Evolutionary conservation across 2,329 filamentous ascomycete species (phyloP).

Genomic region (Capronia coronata): DNA sequence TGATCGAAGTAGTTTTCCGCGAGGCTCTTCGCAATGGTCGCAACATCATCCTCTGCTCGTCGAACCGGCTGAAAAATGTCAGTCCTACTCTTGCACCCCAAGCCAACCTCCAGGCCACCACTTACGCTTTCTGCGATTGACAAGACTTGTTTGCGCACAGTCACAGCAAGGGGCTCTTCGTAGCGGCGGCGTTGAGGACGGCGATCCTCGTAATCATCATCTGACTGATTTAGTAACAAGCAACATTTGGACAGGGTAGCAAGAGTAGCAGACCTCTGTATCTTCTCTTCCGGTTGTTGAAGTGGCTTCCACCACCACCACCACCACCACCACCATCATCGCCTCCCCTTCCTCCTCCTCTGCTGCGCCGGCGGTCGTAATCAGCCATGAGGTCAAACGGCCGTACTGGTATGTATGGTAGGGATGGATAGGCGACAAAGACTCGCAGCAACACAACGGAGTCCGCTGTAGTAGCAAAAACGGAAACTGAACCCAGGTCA

Average conservation of each 20-base stretch:
- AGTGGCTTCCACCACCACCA: too few relatives aligned
- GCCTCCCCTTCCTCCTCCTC: slow-evolving; percentile 30
- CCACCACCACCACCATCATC: too few relatives aligned
- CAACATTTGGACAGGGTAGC: not conserved
- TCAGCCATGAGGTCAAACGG: slow-evolving; percentile 43
- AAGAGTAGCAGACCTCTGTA: slow-evolving; percentile 60
- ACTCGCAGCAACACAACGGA: not conserved
- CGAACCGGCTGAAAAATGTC: slow-evolving; percentile 43
- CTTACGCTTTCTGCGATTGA: slow-evolving; percentile 68
- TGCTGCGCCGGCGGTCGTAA: slow-evolving; percentile 46
- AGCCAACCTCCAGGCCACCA: not conserved
- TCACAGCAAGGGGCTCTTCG: slow-evolving; percentile 64
- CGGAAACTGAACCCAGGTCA: too few relatives aligned
- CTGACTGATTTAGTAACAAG: slow-evolving; percentile 8
- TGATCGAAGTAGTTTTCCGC: slow-evolving; percentile 81
- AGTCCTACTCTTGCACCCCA: not conserved
- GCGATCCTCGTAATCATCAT: slow-evolving; percentile 72
- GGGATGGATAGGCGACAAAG: not conserved
- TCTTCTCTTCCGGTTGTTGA: slow-evolving; percentile 66
- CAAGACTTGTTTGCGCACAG: slow-evolving; percentile 70
- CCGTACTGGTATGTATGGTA: not conserved
- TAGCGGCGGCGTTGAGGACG: slow-evolving; percentile 67
- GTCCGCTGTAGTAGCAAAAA: too few relatives aligned
- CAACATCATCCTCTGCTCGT: slow-evolving; percentile 71
- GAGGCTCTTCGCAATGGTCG: slow-evolving; percentile 66